These are phyloP conservation scores for Epichloe uncinata DNA, from an alignment of 2,329 filamentous ascomycete species.

Conservation along the genomic window DNA sequence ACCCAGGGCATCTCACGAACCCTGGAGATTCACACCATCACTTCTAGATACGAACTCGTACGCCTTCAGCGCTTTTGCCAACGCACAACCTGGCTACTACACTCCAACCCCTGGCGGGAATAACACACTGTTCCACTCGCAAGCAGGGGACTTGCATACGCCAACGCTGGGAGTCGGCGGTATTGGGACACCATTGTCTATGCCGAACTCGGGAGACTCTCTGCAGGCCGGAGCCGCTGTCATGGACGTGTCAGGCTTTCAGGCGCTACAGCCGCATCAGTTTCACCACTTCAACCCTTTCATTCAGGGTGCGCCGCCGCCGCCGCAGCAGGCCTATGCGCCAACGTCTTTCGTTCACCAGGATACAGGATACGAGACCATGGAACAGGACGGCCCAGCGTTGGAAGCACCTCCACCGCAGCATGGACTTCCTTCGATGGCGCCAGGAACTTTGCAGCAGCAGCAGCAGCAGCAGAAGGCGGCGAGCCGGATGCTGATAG, in stretches of 20 bases:
- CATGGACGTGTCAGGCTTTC: conserved; percentile 57
- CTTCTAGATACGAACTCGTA: conserved; percentile 77
- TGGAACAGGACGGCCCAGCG: conserved; percentile 62
- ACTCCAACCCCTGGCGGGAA: conserved; percentile 74
- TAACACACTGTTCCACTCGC: conserved; percentile 67
- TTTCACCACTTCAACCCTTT: conserved; percentile 62
- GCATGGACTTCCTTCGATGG: conserved; percentile 41
- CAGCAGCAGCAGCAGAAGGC: conserved; percentile 29
- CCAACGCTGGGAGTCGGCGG: conserved; percentile 63
- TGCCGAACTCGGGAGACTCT: conserved; percentile 54
- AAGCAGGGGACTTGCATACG: conserved; percentile 78
- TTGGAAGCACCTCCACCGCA: conserved; percentile 42
- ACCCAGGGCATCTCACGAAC: conserved; percentile 64
- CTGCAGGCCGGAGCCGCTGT: conserved; percentile 46
- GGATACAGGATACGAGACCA: conserved; percentile 64
- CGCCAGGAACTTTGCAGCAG: conserved; percentile 15
- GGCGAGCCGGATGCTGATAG: conserved; percentile 31
- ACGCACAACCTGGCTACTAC: conserved; percentile 73
- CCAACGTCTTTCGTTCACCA: conserved; percentile 72
- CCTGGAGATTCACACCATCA: conserved; percentile 80
- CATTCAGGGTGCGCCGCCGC: conserved; percentile 38
- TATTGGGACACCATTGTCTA: conserved; percentile 66
- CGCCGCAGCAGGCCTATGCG: conserved; percentile 47
- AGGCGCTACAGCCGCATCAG: conserved; percentile 45
- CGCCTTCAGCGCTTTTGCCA: conserved; percentile 65